These are phyloP conservation scores for Exophiala viscosa DNA, from an alignment of 2,329 filamentous ascomycete species.

Conservation along the genomic window DNA sequence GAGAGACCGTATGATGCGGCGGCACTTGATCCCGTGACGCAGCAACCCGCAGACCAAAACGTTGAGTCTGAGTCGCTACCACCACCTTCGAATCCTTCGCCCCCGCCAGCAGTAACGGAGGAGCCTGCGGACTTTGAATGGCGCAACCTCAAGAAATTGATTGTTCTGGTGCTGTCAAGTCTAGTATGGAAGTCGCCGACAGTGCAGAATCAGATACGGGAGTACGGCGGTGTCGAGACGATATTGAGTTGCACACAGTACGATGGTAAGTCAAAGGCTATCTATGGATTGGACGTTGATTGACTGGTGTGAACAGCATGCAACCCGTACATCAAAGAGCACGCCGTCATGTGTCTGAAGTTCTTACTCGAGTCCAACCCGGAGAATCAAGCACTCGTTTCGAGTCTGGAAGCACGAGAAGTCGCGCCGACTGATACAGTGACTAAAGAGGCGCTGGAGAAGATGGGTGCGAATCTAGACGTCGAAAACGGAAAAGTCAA, in stretches of 20 bases:
- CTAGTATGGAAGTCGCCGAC: slow-evolving; percentile 81
- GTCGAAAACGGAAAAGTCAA: slow-evolving; percentile 39
- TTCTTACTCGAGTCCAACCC: slow-evolving; percentile 55
- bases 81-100: slow-evolving; percentile 40
- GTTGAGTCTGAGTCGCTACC: slow-evolving; percentile 19
- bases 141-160: slow-evolving; percentile 87
- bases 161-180: slow-evolving; percentile 83
- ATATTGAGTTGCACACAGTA: slow-evolving; percentile 84
- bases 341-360: slow-evolving; percentile 83
- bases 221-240: slow-evolving; percentile 79
- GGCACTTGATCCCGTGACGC: not conserved
- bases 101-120: slow-evolving; percentile 50
- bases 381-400: slow-evolving; percentile 53
- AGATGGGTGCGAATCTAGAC: slow-evolving; percentile 42
- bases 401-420: slow-evolving; percentile 45
- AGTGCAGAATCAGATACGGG: slow-evolving; percentile 84
- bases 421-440: slow-evolving; percentile 36
- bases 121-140: slow-evolving; percentile 65
- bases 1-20: slow-evolving; percentile 61
- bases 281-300: not conserved
- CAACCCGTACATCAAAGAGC: slow-evolving; percentile 91
- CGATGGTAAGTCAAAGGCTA: slow-evolving; percentile 62
- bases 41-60: not conserved
- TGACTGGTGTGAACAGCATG: slow-evolving; percentile 12
- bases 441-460: slow-evolving; percentile 39